Base-by-base conservation (phyloP, 257 asterid species). In the Eustoma russellianum region DNA sequence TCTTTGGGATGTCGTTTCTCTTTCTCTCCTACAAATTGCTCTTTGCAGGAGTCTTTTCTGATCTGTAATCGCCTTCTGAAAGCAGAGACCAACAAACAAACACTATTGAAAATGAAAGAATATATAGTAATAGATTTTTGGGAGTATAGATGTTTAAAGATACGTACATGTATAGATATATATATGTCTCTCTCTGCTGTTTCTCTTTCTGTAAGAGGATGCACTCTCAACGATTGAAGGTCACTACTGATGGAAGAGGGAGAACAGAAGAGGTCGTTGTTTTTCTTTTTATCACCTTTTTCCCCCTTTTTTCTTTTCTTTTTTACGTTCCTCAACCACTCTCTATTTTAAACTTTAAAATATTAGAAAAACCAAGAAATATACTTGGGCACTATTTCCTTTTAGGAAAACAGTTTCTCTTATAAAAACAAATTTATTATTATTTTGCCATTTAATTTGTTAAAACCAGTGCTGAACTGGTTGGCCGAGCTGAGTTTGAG, bases 11-110 rank as follows among this genome's bases (percentile, higher is more conserved):
- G 82, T 77, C 74, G 64, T 73, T 61, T 68, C 72, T 67, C 50
- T 73, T 52, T 63, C 70, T 62, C 53, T 70, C 53, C 60, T 48
- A 2, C 52, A 45, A 17, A 55, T 54, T 59, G 9, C 53, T 51
- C 70, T 64, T 38, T 63, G 77, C 80, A 69, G 80, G 66, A 56
- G 75, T 46, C 69, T 77, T 73, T 80, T 80, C 89, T 24, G 30
- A 24, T 24, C 30, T 88, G 80, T 83, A 78, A 84, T 84, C 79
- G 82, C 77, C 84, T 79, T 78, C 80, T 70, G 45, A 68, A 77
- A 75, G 76, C 77, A 72, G 70, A 78, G 68, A 60, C 54, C 63
- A 79, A n/a, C n/a, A n/a, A n/a, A n/a, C n/a, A n/a, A n/a, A 35
- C 16, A 33, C 16, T 55, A 60, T 53, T 61, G 59, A 62, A 67